Percentiles rank a stretch among this genome's conserved stretches.
These are phyloP conservation scores for Stellera chamaejasme DNA, from an alignment of 345 rosid species.

Conservation along the genomic window DNA sequence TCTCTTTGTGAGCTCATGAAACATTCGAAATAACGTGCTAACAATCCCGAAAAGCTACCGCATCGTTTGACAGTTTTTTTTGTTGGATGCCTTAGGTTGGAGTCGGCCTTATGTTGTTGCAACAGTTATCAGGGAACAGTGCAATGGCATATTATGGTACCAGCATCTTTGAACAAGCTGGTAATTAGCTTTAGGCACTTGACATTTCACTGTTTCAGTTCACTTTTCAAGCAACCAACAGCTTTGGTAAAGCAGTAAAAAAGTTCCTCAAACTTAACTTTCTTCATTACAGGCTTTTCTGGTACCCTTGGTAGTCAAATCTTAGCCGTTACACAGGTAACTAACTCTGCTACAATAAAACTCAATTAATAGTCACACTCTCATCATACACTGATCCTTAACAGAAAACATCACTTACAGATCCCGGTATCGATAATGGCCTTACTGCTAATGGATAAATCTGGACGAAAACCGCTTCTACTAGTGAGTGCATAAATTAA, in stretches of 20 bases:
- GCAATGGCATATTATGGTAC: constrained; percentile 1
- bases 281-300: too few relatives aligned
- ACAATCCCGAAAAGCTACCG: too few relatives aligned
- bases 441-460: constrained; percentile 28
- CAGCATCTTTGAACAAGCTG: background rate
- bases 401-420: too few relatives aligned
- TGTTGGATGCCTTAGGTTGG: background rate
- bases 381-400: too few relatives aligned
- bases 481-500: constrained; percentile 14
- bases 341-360: background rate
- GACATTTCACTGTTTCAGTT: too few relatives aligned
- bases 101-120: background rate
- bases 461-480: constrained; percentile 44
- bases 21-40: too few relatives aligned
- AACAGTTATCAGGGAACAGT: background rate
- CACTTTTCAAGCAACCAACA: background rate
- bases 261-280: background rate
- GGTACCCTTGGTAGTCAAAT: too few relatives aligned
- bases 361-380: background rate
- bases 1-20: background rate
- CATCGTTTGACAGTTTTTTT: too few relatives aligned
- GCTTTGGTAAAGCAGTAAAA: background rate
- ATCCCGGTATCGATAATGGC: background rate
- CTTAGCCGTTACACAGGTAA: too few relatives aligned
- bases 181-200: background rate